Conservation (phyloP, 345 rosid species). For the Euphorbia pulcherrima region DNA sequence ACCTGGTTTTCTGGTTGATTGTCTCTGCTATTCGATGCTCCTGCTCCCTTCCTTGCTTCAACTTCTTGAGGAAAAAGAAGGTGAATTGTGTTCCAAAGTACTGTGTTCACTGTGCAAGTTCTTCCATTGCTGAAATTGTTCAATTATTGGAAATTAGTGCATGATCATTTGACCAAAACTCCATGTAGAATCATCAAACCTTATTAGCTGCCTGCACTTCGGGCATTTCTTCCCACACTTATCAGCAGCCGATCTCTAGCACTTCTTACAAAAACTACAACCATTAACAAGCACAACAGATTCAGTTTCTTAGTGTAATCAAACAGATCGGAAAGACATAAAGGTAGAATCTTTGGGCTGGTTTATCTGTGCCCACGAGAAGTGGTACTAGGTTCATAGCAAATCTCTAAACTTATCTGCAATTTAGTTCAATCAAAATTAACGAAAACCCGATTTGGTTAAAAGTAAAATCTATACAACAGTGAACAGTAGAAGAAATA, state of each 20-base stretch:
- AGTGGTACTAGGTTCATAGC: conserved; percentile 94
- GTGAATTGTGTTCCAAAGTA: conserved; percentile 97
- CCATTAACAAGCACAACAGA: conserved; percentile 14
- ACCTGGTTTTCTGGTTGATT: conserved; percentile 19
- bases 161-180: neutral
- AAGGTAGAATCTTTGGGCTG: neutral
- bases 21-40: conserved; percentile 21
- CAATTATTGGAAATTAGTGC: neutral
- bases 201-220: conserved; percentile 81
- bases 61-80: conserved; percentile 86
- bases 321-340: neutral
- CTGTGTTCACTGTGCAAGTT: conserved; percentile 81
- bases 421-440: conserved; percentile 1
- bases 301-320: neutral
- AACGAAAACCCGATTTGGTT: neutral
- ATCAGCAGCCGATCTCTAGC: conserved; percentile 74
- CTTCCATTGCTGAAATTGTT: conserved; percentile 62
- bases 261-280: conserved; percentile 82
- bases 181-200: conserved; percentile 44
- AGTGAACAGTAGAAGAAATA: neutral
- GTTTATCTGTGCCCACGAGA: conserved; percentile 87
- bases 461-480: neutral
- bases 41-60: conserved; percentile 62
- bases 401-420: conserved; percentile 91
- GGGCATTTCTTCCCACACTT: conserved; percentile 93